phyloP scores from a whole-genome alignment of 225 moss, liverwort and hornwort species.

The Climacium dendroides region DNA sequence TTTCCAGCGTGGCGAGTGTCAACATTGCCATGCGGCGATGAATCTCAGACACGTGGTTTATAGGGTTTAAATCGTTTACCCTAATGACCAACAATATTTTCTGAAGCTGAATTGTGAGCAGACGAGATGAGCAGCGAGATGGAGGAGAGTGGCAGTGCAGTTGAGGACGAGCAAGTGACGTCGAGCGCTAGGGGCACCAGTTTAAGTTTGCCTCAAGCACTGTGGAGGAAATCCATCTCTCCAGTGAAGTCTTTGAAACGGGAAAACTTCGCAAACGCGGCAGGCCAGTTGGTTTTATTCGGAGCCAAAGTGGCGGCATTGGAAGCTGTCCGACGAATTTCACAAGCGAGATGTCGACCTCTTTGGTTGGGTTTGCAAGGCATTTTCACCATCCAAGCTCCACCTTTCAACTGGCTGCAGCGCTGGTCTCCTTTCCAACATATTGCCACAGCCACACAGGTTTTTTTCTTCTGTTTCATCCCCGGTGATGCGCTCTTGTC shows the following conservation, averaged over 20 bases:
- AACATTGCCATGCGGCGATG: neutral
- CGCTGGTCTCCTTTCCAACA: slow-evolving; percentile 82
- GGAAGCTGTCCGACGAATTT: slow-evolving; percentile 69
- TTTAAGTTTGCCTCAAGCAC: slow-evolving; percentile 34
- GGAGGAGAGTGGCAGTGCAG: slow-evolving; percentile 14
- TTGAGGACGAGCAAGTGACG: slow-evolving; percentile 3
- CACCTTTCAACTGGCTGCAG: slow-evolving; percentile 91
- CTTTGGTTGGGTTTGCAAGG: slow-evolving; percentile 98
- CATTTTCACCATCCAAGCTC: slow-evolving; percentile 84
- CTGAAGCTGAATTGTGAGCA: neutral
- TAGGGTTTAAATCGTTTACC: neutral
- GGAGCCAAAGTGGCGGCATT: slow-evolving; percentile 76
- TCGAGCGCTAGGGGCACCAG: neutral
- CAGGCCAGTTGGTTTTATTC: slow-evolving; percentile 63
- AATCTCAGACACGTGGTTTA: neutral
- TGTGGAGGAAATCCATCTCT: slow-evolving; percentile 54
- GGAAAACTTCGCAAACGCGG: slow-evolving; percentile 43
- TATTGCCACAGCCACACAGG: slow-evolving; percentile 84
- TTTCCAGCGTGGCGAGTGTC: neutral
- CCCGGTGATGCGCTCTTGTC: neutral
- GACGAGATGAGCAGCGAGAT: slow-evolving; percentile 13
- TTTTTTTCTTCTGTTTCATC: neutral
- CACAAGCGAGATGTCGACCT: slow-evolving; percentile 63
- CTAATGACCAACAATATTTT: neutral
- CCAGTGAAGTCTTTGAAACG: slow-evolving; percentile 62